These are phyloP conservation scores for Neopestalotiopsis clavispora DNA, from an alignment of 2,329 filamentous ascomycete species.

Conservation along the genomic window DNA sequence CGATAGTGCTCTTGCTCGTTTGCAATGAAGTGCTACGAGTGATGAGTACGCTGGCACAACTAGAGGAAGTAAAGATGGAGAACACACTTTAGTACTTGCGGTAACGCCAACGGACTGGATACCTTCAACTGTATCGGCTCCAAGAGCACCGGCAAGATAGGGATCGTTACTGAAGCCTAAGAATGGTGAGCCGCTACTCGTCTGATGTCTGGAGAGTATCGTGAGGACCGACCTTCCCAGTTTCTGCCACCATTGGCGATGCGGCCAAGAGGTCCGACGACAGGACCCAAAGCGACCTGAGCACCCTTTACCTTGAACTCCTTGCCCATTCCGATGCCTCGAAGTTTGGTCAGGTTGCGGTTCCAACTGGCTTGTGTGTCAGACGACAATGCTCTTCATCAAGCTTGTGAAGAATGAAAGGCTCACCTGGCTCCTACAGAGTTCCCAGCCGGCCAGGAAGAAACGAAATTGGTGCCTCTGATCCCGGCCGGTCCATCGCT, in stretches of 20 bases:
- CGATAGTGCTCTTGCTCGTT: slow-evolving; percentile 80
- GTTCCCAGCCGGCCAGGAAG: slow-evolving; percentile 56
- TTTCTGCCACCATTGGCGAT: slow-evolving; percentile 66
- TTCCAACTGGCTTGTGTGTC: slow-evolving; percentile 62
- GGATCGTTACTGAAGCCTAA: slow-evolving; percentile 54
- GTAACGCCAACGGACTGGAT: slow-evolving; percentile 76
- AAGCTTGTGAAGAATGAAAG: not conserved
- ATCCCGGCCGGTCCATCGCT: slow-evolving; percentile 38
- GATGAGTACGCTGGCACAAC: not conserved
- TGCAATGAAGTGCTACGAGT: slow-evolving; percentile 59
- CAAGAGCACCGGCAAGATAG: slow-evolving; percentile 59
- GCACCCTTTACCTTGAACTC: slow-evolving; percentile 81
- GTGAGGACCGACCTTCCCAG: slow-evolving; percentile 57
- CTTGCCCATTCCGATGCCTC: slow-evolving; percentile 74
- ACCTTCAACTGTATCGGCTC: slow-evolving; percentile 63
- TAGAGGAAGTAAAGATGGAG: not conserved
- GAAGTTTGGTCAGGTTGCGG: slow-evolving; percentile 67
- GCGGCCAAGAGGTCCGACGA: slow-evolving; percentile 69
- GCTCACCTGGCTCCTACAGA: slow-evolving; percentile 56
- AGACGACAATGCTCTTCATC: not conserved
- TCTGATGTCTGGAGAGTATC: not conserved
- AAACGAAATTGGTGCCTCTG: slow-evolving; percentile 44
- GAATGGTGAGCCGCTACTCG: not conserved
- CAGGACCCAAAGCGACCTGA: slow-evolving; percentile 79
- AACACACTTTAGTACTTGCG: slow-evolving; percentile 59